Conservation (phyloP, 2,329 filamentous ascomycete genomes). For the Alternaria ventricosa region DNA sequence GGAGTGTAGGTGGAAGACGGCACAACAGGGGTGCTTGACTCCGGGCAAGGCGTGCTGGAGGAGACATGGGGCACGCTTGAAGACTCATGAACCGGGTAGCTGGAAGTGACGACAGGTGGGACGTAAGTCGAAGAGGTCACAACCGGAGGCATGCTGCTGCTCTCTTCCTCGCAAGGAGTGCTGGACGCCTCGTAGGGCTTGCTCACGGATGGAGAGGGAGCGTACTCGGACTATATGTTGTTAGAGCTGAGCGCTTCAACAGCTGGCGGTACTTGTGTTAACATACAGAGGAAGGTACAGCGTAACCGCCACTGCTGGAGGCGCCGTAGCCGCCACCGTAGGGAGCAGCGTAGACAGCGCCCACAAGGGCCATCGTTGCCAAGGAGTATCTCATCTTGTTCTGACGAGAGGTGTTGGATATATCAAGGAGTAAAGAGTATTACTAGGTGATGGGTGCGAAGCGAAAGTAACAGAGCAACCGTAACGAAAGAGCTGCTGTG, state of each 20-base stretch:
- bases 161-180: conserved; percentile 8
- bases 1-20: not conserved
- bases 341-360: conserved; percentile 33
- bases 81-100: not conserved
- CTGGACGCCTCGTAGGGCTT: not conserved
- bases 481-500: conserved; percentile 49
- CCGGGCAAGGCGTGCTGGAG: conserved; percentile 1
- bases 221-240: not conserved
- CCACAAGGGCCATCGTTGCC: conserved; percentile 41
- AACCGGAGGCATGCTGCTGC: not conserved
- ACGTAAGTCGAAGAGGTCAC: not conserved
- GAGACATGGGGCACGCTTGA: not conserved
- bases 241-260: not conserved
- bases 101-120: not conserved
- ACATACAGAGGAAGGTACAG: not conserved
- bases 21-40: not conserved
- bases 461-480: conserved; percentile 43
- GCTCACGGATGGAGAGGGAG: not conserved
- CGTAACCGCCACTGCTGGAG: not conserved
- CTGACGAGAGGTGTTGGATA: conserved; percentile 15
- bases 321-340: not conserved
- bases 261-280: not conserved
- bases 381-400: conserved; percentile 41
- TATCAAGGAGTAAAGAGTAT: conserved; percentile 14
- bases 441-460: conserved; percentile 27